Evolutionary conservation across 2,329 filamentous ascomycete genomes (phyloP).

Genomic region (Verticillium nonalfalfae): DNA sequence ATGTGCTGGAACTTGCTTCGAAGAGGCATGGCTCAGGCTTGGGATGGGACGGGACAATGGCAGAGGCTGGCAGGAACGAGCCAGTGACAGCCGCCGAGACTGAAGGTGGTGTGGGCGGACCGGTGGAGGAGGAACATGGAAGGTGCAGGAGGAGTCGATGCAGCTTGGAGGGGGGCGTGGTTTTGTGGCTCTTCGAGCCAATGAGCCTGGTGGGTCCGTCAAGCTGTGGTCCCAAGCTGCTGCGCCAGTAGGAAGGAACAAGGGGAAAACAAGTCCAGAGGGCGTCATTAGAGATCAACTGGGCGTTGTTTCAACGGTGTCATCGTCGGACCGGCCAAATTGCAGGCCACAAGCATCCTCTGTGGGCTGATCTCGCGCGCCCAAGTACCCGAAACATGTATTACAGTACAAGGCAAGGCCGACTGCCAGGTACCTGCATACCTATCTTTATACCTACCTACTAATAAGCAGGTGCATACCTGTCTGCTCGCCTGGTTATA

Average conservation of each 20-base stretch:
- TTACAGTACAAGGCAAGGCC: not conserved
- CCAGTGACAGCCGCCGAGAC: not conserved
- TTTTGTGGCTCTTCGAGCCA: not conserved
- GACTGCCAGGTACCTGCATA: too few species aligned
- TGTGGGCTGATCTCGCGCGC: not conserved
- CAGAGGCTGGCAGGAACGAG: not conserved
- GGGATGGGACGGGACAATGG: not conserved
- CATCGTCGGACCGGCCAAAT: not conserved
- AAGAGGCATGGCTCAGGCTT: not conserved
- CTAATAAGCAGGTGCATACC: too few species aligned
- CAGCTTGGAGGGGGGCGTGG: not conserved
- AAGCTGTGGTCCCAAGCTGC: not conserved
- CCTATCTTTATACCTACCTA: too few species aligned
- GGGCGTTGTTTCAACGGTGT: not conserved
- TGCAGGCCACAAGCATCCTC: not conserved
- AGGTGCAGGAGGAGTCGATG: not conserved
- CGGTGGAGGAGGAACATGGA: not conserved
- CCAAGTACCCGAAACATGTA: not conserved
- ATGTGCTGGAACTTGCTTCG: not conserved
- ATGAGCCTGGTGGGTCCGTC: not conserved
- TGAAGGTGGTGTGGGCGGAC: not conserved
- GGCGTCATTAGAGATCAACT: not conserved
- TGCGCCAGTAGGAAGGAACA: not conserved
- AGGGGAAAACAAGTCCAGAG: not conserved
- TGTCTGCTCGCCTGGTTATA: too few species aligned